Evolutionary conservation across 2,329 filamentous ascomycete species (phyloP).

Genomic region (Talaromyces funiculosus): DNA sequence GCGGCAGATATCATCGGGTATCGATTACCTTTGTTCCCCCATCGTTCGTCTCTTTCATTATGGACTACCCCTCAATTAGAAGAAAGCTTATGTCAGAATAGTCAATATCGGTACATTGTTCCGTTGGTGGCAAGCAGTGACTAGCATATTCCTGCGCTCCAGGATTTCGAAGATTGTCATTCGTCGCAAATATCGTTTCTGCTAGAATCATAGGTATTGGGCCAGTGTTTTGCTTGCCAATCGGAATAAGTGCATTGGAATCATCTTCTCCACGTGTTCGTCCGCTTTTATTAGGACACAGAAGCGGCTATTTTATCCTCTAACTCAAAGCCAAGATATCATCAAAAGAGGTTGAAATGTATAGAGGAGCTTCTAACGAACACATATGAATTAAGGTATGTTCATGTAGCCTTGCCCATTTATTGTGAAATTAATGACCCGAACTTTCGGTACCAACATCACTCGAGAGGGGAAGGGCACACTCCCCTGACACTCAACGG

Average conservation of each 20-base stretch:
- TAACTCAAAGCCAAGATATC: not conserved
- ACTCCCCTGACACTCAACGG: not conserved
- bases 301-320: not conserved
- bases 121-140: not conserved
- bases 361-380: no score
- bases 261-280: slow-evolving; percentile 6
- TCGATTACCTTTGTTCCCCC: not conserved
- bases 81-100: not conserved
- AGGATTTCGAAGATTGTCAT: not conserved
- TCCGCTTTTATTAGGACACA: not conserved
- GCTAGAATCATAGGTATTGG: no score
- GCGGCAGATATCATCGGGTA: not conserved
- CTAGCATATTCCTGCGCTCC: not conserved
- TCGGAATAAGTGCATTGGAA: not conserved
- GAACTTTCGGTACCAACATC: not conserved
- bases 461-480: not conserved
- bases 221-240: no score
- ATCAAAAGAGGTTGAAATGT: not conserved
- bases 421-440: not conserved
- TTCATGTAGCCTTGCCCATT: not conserved
- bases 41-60: not conserved
- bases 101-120: not conserved
- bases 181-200: not conserved
- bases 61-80: not conserved
- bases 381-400: not conserved